phyloP scores from a whole-genome alignment of 768 basidiomycete genomes.

The Phylloporus arenicola region DNA sequence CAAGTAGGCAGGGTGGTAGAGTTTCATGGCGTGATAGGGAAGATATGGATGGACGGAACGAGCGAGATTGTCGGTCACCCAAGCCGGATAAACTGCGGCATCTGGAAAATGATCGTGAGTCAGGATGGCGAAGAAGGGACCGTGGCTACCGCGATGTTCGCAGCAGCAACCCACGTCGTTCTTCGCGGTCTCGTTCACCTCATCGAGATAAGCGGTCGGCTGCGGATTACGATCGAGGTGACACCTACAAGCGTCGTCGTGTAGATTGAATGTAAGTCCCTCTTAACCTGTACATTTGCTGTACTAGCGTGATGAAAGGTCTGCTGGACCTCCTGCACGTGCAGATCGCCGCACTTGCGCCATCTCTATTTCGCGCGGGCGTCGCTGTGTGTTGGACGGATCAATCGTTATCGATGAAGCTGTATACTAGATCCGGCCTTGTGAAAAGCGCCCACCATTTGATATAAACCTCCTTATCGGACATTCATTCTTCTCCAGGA shows the following conservation, averaged over 20 bases:
- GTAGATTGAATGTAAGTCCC: conserved; percentile 40
- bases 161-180: conserved; percentile 20
- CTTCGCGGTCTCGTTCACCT: conserved; percentile 34
- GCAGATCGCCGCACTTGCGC: conserved; percentile 1
- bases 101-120: conserved; percentile 20
- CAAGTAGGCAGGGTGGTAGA: conserved; percentile 31
- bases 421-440: not conserved
- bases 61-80: conserved; percentile 22
- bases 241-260: conserved; percentile 49
- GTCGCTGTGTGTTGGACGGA: conserved; percentile 3
- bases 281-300: conserved; percentile 3
- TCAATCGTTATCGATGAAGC: conserved; percentile 18
- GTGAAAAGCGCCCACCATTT: not conserved
- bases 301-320: not conserved
- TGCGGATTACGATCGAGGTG: conserved; percentile 28
- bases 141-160: conserved; percentile 12
- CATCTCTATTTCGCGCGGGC: not conserved
- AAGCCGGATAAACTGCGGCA: conserved; percentile 21
- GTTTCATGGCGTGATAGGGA: conserved; percentile 35
- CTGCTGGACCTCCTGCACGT: not conserved
- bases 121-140: conserved; percentile 16
- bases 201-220: conserved; percentile 20
- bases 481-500: not conserved
- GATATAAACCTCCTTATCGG: conserved; percentile 13
- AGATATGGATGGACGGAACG: conserved; percentile 11